Conservation (phyloP, 164 flowering plant species). For the Euptelea pleiosperma region DNA sequence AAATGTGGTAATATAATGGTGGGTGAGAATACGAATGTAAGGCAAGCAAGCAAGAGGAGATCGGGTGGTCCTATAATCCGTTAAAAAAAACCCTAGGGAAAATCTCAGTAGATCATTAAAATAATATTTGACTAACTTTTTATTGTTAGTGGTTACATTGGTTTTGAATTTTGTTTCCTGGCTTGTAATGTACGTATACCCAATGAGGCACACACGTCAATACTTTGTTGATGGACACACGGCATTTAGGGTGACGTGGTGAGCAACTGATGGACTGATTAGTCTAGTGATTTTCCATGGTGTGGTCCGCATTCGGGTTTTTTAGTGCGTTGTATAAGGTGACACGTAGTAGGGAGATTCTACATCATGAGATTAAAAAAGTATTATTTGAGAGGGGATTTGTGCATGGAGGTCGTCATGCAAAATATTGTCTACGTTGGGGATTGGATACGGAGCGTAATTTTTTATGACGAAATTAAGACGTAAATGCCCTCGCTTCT, state of each 20-base stretch:
- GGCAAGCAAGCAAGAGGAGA: constrained; percentile 8
- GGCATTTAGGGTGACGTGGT: constrained; percentile 8
- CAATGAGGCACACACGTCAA: too few species aligned
- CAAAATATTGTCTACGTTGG: background rate
- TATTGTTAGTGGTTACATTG: constrained; percentile 6
- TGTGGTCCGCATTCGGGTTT: constrained; percentile 5
- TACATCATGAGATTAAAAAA: constrained; percentile 1
- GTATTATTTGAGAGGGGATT: too few species aligned
- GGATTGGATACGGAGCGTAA: background rate
- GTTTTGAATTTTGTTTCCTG: background rate
- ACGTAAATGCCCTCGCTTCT: background rate
- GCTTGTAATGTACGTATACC: too few species aligned
- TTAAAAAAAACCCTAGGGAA: background rate
- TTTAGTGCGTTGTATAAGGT: background rate
- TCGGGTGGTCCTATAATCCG: background rate
- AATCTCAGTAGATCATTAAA: constrained; percentile 24
- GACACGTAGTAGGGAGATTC: constrained; percentile 10
- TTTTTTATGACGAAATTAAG: background rate
- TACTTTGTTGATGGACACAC: too few species aligned
- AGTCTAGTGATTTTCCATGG: background rate
- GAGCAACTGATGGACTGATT: background rate
- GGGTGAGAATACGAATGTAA: constrained; percentile 4
- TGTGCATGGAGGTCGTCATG: background rate
- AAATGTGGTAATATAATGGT: background rate
- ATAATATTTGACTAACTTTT: constrained; percentile 25